Base-by-base conservation (phyloP, 2,329 filamentous ascomycete species). In the Neonectria coccinea region DNA sequence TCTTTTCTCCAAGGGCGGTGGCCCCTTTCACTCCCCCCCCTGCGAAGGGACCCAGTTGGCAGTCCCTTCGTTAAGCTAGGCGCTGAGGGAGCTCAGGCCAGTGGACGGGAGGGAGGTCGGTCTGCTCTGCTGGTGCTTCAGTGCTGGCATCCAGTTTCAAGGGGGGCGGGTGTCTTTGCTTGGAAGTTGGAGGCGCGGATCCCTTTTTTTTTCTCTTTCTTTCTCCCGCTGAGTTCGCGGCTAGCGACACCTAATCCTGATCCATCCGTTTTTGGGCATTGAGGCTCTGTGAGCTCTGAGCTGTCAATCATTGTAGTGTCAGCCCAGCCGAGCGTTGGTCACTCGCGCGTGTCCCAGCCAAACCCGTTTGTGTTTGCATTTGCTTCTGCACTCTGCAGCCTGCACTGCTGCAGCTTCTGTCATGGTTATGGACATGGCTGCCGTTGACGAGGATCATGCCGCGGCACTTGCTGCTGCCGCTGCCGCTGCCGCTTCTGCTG, bases 361-460 rank as follows among this genome's bases (percentile, higher is more conserved):
- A 58, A 52, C 59, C 47, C 45, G 51, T 55, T 45, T 41, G 55
- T 51, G 44, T 68, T 57, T 61, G 39, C 50, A 39, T 57, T 31
- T 60, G 44, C 50, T 54, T 62, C 50, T 57, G 55, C 57, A 58
- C 36, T 64, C 59, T 61, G 54, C 48, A 51, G 48, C 48, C 29
- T 51, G 48, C 48, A 50, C 25, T 61, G 42, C 45, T 64, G 50
- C 62, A 65, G 48, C 31, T 27, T 42, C 7, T 25, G 33, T 22
- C 39, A 42, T 41, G 39, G 50, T 41, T 62, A 73, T 73, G 71
- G 71, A 73, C 67, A 68, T 73, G 52, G 58, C 63, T 66, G 62
- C 68, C 27, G 70, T 74, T 50, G 71, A 73, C 67, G 71, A 73
- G 63, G 71, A 73, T 66, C 68, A 68, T 36, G 72, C 70, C n/a